Conservation (phyloP, 2,329 filamentous ascomycete genomes). For the Ophiocordyceps sinensis region DNA sequence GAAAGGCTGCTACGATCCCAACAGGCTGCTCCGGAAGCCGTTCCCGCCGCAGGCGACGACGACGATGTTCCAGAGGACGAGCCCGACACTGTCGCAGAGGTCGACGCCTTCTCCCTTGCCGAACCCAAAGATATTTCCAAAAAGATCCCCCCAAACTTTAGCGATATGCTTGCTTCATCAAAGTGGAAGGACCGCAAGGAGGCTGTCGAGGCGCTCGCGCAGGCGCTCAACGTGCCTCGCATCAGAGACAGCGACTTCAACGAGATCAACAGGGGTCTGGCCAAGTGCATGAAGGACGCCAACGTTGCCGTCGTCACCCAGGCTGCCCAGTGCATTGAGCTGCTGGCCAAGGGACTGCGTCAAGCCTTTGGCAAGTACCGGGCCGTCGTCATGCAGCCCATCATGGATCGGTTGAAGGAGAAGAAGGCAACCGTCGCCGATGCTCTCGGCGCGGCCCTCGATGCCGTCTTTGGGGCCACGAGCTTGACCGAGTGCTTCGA, state of each 20-base stretch:
- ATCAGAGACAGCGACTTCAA: conserved; percentile 86
- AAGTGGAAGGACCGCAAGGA: conserved; percentile 99
- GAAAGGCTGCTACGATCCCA: conserved; percentile 79
- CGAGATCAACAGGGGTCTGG: conserved; percentile 69
- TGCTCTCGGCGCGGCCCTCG: conserved; percentile 72
- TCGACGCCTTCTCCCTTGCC: conserved; percentile 69
- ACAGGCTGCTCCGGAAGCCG: conserved; percentile 66
- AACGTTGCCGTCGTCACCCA: conserved; percentile 90
- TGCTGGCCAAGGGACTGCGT: conserved; percentile 73
- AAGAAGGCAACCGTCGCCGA: conserved; percentile 87
- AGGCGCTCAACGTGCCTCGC: conserved; percentile 64
- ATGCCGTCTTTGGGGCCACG: conserved; percentile 52
- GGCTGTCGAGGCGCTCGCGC: conserved; percentile 68
- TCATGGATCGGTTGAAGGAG: conserved; percentile 93
- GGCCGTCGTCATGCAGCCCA: conserved; percentile 65
- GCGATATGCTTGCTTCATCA: conserved; percentile 70
- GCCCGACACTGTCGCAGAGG: conserved; percentile 38
- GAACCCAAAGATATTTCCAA: conserved; percentile 78
- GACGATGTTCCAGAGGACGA: conserved; percentile 40
- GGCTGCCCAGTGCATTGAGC: conserved; percentile 84
- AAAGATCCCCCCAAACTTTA: conserved; percentile 69
- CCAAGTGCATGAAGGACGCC: conserved; percentile 98
- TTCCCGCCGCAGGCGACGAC: conserved; percentile 43
- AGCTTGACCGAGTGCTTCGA: conserved; percentile 76
- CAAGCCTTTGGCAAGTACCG: conserved; percentile 70